Base-by-base conservation (phyloP, 139 green algal species). In the Tetraselmis chui region DNA sequence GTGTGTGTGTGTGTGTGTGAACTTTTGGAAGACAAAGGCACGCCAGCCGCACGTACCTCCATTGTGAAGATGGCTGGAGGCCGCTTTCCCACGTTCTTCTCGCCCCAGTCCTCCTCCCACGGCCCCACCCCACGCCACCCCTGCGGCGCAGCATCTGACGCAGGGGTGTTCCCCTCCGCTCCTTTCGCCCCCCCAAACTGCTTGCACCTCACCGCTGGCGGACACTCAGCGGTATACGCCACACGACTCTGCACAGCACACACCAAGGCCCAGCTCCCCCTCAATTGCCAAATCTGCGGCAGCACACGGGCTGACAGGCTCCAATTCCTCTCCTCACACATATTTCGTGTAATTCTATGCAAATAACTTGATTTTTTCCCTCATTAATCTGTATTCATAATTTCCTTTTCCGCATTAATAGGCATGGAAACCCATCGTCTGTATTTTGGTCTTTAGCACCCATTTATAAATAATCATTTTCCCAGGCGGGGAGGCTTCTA, bases 181-280 rank as follows among this genome's bases (percentile, higher is more conserved):
- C 76, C 59, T 22, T 5, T 23, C 30, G 28, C 24, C 32, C 32
- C 77, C 26, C 89, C 87, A 83, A 87, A 94, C 76, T 89, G 83
- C 0, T 89, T 89, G 1, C 89, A 92, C 82, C 84, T 32, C 0
- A 78, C 75, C 1, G 78, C 29, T 23, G 83, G 29, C 0, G 89
- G 81, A 0, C 83, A 88, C 87, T 98, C 94, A 1, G 94, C 95
- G 25, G 93, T 87, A 83, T 98, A 98, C 0, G 86, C 92, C 0
- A 97, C 80, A 0, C 83, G 83, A 1, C 25, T 82, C 45, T 67
- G 45, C n/a, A n/a, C n/a, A n/a, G n/a, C n/a, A n/a, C n/a, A n/a
- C n/a, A n/a, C n/a, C n/a, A n/a, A n/a, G n/a, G n/a, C n/a, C n/a
- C n/a, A n/a, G n/a, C n/a, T n/a, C n/a, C n/a, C n/a, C n/a, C n/a